Base-by-base conservation (phyloP, 2,329 filamentous ascomycete genomes). In the Talaromyces sp. region DNA sequence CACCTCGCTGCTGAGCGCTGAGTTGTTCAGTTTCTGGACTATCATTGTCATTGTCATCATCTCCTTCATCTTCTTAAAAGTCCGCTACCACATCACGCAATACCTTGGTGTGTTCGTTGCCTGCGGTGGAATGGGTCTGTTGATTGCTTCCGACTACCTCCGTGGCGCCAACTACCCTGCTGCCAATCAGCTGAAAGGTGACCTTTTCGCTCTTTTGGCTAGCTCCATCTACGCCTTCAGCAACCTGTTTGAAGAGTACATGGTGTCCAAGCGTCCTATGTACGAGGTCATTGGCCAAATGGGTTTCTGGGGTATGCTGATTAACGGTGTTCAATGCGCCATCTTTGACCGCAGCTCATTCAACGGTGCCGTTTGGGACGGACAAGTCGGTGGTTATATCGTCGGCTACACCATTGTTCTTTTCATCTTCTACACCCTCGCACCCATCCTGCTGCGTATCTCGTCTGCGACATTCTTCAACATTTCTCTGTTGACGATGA, bases 11-110 rank as follows among this genome's bases (percentile, higher is more conserved):
- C 85, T 98, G 58, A 94, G 90, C 27, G 93, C 93, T 14, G 93
- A 98, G 83, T 86, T 99, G 61, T 92, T 99, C 81, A 97, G 97
- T 84, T 98, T 98, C 81, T 98, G 94, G 94, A 91, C 93, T 71
- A 98, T 99, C 70, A 91, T 96, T 60, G 89, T 94, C 68, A 95
- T 99, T 27, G 92, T 98, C 24, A 75, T 91, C 68, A 81, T 97
- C 69, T 97, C 92, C 24, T 93, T 96, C 80, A 70, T 88, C 69
- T 83, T 97, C 72, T 87, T 99, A 66, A 86, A 85, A 70, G 94
- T 98, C 52, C 90, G 95, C 72, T 99, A 99, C 84, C 92, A 93
- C 80, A 82, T 87, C 75, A 87, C 91, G 64, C 95, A 98, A 82
- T 87, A 97, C 72, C 71, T 86, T 35, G 95, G 95, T 64, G 97